Evolutionary conservation across 257 asterid species (phyloP).

Genomic region (Lavandula angustifolia): DNA sequence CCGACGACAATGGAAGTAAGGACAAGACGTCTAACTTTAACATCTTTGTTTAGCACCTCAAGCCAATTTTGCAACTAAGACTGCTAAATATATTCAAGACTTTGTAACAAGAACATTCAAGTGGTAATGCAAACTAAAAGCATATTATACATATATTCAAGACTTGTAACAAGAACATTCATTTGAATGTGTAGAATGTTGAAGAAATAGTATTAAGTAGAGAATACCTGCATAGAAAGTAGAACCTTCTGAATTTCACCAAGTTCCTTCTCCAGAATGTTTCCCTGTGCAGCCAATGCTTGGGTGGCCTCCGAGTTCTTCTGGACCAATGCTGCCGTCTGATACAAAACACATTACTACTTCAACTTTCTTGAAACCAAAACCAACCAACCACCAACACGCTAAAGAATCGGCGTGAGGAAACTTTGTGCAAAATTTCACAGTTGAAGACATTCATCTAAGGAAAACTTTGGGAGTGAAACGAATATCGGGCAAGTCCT

Average conservation of each 20-base stretch:
- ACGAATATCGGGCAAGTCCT: too few relatives aligned
- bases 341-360: background rate
- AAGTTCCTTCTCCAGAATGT: conserved; percentile 77
- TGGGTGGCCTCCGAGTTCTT: conserved; percentile 86
- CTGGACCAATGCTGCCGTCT: conserved; percentile 58
- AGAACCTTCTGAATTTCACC: conserved; percentile 88
- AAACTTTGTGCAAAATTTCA: too few relatives aligned
- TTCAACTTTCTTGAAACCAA: conserved; percentile 6
- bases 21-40: too few relatives aligned
- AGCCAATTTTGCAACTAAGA: too few relatives aligned
- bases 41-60: too few relatives aligned
- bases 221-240: conserved; percentile 87
- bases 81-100: too few relatives aligned
- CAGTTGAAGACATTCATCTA: too few relatives aligned
- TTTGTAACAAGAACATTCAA: background rate
- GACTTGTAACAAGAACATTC: too few relatives aligned
- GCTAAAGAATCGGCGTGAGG: too few relatives aligned
- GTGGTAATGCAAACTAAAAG: conserved; percentile 11
- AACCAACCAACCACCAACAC: background rate
- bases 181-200: too few relatives aligned
- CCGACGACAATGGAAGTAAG: too few relatives aligned
- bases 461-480: too few relatives aligned
- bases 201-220: background rate
- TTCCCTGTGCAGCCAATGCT: conserved; percentile 77
- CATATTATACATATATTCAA: background rate